A percentile compares a stretch with the other conserved stretches of the same genome.
These are phyloP conservation scores for Phytophthora brassicae DNA, from an alignment of 352 stramenopile species.

Conservation along the genomic window DNA sequence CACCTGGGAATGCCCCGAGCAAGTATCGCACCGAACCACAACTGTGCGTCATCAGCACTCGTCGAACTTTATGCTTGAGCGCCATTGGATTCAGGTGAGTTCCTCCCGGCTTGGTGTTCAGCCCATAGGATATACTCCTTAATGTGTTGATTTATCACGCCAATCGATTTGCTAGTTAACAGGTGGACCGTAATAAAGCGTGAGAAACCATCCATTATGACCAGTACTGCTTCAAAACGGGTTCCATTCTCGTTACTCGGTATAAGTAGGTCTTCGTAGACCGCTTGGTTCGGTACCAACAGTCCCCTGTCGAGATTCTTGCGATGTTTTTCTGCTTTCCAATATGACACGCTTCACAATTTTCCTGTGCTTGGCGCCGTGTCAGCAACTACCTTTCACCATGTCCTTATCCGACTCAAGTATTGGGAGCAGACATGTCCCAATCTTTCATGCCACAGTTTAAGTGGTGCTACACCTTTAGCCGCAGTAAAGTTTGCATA, in stretches of 20 bases:
- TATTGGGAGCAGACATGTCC: conserved; percentile 11
- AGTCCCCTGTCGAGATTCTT: neutral
- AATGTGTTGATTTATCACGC: no score
- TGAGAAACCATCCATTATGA: no score
- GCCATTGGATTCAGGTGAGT: no score
- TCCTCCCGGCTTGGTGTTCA: no score
- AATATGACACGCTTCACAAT: conserved; percentile 8
- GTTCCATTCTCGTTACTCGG: no score
- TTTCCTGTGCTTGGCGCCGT: neutral
- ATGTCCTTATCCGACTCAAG: neutral
- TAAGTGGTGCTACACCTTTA: neutral
- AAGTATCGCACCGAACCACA: neutral
- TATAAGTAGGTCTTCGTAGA: no score
- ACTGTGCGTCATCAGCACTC: no score
- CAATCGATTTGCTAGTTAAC: no score
- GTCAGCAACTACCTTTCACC: conserved; percentile 4
- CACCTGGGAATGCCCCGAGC: conserved; percentile 3
- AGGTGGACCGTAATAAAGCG: no score
- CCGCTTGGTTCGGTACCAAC: neutral
- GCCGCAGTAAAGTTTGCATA: neutral
- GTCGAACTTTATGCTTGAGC: no score
- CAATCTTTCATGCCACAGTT: conserved; percentile 9
- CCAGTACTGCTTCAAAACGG: no score
- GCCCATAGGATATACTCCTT: no score
- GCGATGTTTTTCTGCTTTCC: conserved; percentile 2